These are phyloP conservation scores for Chalciporus chontae DNA, from an alignment of 768 basidiomycete species.

Conservation along the genomic window DNA sequence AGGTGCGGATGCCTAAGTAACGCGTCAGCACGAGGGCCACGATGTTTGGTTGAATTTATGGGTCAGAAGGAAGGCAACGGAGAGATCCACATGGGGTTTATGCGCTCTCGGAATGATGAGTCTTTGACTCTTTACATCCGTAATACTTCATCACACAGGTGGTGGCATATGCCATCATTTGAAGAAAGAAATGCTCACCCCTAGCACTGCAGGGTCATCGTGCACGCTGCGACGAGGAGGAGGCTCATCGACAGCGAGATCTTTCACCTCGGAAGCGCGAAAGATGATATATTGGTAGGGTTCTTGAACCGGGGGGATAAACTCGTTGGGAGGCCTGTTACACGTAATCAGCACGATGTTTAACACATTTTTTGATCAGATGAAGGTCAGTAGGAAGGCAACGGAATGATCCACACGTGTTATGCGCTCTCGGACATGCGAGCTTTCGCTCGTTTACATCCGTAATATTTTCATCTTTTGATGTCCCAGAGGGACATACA, in stretches of 20 bases:
- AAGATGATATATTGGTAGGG: conserved; percentile 91
- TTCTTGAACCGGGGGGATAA: conserved; percentile 78
- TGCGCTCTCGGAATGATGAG: conserved; percentile 43
- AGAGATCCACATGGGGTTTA: conserved; percentile 45
- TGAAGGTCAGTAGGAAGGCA: conserved; percentile 58
- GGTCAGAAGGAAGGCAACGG: conserved; percentile 64
- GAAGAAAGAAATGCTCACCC: conserved; percentile 50
- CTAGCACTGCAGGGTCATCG: conserved; percentile 82
- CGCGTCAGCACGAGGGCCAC: conserved; percentile 9
- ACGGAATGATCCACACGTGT: conserved; percentile 57
- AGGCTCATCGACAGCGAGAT: conserved; percentile 79
- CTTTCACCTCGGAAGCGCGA: conserved; percentile 86
- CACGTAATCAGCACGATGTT: conserved; percentile 25
- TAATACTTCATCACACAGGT: conserved; percentile 39
- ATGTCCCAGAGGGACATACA: neutral
- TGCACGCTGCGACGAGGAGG: conserved; percentile 59
- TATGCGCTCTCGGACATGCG: conserved; percentile 42
- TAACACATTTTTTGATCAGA: neutral
- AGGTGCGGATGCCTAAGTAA: conserved; percentile 47
- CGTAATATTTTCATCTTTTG: conserved; percentile 36
- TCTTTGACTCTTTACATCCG: conserved; percentile 42
- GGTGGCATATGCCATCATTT: conserved; percentile 2
- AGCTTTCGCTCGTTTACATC: conserved; percentile 39
- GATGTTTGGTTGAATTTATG: neutral
- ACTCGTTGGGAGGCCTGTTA: conserved; percentile 65